A percentile compares a stretch with the other conserved stretches of the same genome.
These are phyloP conservation scores for Podospora pseudopauciseta DNA, from an alignment of 495 filamentous ascomycete genomes.

Conservation along the genomic window DNA sequence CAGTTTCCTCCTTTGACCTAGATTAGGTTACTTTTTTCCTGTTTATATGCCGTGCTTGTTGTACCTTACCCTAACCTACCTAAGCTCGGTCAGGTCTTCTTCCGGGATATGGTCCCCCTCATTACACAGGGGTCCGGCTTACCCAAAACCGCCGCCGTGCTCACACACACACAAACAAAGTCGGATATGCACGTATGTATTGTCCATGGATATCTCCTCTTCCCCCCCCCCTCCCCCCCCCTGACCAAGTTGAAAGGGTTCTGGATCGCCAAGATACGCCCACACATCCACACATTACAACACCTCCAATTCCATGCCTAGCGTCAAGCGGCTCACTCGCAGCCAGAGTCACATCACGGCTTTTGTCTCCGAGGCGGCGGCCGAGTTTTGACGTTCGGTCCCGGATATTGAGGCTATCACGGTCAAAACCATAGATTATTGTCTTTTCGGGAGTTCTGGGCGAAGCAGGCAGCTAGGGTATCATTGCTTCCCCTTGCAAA, in stretches of 20 bases:
- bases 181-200: background rate
- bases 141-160: background rate
- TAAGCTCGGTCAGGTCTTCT: background rate
- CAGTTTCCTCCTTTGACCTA: background rate
- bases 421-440: background rate
- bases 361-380: conserved; percentile 6
- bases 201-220: background rate
- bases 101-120: background rate
- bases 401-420: background rate
- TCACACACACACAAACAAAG: background rate
- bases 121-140: background rate
- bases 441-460: background rate
- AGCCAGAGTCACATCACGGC: background rate
- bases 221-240: too few species aligned
- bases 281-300: background rate
- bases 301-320: background rate
- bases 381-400: conserved; percentile 6
- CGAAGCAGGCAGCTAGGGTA: background rate
- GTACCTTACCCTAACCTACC: background rate
- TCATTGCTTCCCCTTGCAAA: background rate
- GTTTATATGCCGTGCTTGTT: background rate
- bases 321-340: background rate
- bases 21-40: background rate
- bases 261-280: background rate
- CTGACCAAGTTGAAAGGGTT: background rate